These are phyloP conservation scores for Cercospora sp. DNA, from an alignment of 2,329 filamentous ascomycete genomes.

Conservation along the genomic window DNA sequence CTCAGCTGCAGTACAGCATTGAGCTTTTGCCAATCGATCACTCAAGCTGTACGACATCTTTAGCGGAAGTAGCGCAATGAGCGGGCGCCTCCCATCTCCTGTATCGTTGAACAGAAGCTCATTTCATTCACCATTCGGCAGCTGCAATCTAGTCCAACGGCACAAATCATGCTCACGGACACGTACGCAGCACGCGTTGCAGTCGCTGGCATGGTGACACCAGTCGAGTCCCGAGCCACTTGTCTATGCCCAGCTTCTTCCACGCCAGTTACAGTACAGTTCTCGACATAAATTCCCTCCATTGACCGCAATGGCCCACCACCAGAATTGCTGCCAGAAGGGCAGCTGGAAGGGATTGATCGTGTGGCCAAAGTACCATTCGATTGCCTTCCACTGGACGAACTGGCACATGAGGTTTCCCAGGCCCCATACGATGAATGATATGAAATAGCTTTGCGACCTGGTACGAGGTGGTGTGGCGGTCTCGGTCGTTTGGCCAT, in stretches of 20 bases:
- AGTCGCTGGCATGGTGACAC: background rate
- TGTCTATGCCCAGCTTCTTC: background rate
- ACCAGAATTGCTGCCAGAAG: background rate
- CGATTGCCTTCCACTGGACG: background rate
- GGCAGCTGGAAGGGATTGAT: constrained; percentile 2
- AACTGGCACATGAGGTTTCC: background rate
- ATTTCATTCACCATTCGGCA: background rate
- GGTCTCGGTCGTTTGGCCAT: background rate
- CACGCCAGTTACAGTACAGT: background rate
- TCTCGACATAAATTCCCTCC: background rate
- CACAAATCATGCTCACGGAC: background rate
- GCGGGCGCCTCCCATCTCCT: no score
- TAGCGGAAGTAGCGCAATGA: no score
- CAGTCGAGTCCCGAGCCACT: no score
- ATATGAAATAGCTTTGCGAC: background rate
- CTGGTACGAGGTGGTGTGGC: background rate
- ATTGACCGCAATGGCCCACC: background rate
- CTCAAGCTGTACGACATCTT: no score
- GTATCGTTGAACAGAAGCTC: background rate
- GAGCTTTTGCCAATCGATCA: no score
- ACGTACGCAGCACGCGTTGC: background rate
- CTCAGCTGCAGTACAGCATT: no score
- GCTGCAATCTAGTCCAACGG: background rate
- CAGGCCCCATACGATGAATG: background rate
- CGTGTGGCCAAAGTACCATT: background rate